These are phyloP conservation scores for Ilyonectria mors-panacis DNA, from an alignment of 2,329 filamentous ascomycete genomes.

Conservation along the genomic window DNA sequence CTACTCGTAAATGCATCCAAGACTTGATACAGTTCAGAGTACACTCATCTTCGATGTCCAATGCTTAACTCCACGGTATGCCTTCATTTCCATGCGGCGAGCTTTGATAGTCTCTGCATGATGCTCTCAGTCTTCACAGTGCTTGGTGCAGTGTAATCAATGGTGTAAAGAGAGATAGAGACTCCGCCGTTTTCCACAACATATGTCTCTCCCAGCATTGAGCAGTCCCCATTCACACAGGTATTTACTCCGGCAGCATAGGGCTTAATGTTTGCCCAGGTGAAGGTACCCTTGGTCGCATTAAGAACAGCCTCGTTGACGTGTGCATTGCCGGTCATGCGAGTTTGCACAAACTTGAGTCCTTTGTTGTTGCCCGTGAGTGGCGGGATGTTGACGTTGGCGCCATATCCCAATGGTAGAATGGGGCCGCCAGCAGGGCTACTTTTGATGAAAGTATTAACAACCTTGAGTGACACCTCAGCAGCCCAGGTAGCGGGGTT, in stretches of 20 bases:
- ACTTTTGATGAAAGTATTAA: constrained; percentile 60
- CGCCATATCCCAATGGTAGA: constrained; percentile 66
- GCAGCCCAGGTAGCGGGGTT: constrained; percentile 62
- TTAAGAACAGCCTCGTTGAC: constrained; percentile 63
- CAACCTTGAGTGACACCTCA: constrained; percentile 59
- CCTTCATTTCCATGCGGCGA: constrained; percentile 9
- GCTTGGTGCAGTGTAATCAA: constrained; percentile 65
- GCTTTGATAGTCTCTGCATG: constrained; percentile 42
- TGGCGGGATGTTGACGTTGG: constrained; percentile 65
- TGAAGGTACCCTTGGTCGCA: constrained; percentile 60
- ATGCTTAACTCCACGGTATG: neutral
- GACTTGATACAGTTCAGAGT: too few species aligned
- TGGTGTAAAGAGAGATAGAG: constrained; percentile 62
- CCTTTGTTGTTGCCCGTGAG: constrained; percentile 58
- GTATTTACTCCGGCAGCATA: constrained; percentile 59
- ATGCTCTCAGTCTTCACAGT: constrained; percentile 43
- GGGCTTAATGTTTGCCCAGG: constrained; percentile 56
- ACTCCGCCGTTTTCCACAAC: constrained; percentile 60
- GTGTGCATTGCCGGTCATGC: constrained; percentile 64
- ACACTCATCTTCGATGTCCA: too few species aligned
- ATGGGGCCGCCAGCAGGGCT: constrained; percentile 49
- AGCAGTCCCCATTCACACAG: constrained; percentile 67
- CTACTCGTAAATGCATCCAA: too few species aligned
- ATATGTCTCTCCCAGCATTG: constrained; percentile 65
- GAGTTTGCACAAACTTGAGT: constrained; percentile 62